phyloP scores from a whole-genome alignment of 495 filamentous ascomycete species.

The Bryoglossum gracile region DNA sequence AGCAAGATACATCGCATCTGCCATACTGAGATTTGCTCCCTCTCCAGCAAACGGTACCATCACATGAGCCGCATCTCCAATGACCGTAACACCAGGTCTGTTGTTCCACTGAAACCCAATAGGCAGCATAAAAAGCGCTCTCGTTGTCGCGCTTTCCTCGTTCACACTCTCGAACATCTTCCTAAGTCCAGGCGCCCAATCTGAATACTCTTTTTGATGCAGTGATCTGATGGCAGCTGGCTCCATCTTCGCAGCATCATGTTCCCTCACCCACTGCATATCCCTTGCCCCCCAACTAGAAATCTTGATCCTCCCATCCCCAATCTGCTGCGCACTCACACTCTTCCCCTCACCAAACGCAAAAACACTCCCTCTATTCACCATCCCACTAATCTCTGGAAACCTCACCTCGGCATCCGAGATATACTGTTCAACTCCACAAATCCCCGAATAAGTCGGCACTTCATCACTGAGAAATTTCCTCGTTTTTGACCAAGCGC shows the following conservation, averaged over 20 bases:
- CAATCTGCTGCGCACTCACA: constrained; percentile 39
- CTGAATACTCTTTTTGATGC: neutral
- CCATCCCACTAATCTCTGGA: constrained; percentile 32
- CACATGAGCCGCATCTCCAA: constrained; percentile 58
- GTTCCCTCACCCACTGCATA: neutral
- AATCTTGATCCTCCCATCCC: constrained; percentile 39
- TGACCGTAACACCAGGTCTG: constrained; percentile 40
- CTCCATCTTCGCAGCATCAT: constrained; percentile 5
- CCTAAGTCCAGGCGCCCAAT: constrained; percentile 3
- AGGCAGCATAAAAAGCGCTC: constrained; percentile 45
- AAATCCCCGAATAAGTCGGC: constrained; percentile 33
- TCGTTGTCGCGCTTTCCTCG: constrained; percentile 6
- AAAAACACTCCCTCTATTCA: constrained; percentile 43
- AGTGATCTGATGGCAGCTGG: neutral
- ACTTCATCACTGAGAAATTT: constrained; percentile 23
- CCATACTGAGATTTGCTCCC: constrained; percentile 50
- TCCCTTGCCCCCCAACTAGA: constrained; percentile 15
- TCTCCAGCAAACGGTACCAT: constrained; percentile 56
- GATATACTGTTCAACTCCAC: constrained; percentile 30
- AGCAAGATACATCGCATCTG: constrained; percentile 51
- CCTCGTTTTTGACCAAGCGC: constrained; percentile 38
- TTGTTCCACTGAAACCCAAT: constrained; percentile 45
- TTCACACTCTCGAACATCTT: constrained; percentile 9
- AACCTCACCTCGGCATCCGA: constrained; percentile 31
- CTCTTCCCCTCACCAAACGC: constrained; percentile 34